A percentile compares a stretch with the other conserved stretches of the same genome.
Evolutionary conservation across 129 eudicot genomes (phyloP).

Genomic region (Mikania micrantha): DNA sequence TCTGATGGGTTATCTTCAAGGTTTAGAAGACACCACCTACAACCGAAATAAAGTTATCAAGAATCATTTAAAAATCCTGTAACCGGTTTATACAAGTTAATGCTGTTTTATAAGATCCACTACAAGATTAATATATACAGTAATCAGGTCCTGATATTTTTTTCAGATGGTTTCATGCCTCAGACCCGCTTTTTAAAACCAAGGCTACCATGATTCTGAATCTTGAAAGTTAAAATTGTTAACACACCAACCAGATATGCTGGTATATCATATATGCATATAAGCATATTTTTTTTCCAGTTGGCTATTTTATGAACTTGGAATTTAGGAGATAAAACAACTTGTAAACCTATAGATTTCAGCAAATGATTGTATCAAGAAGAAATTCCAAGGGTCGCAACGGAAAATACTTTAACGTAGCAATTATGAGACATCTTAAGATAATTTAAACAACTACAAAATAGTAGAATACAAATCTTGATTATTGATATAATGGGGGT

Average conservation of each 20-base stretch:
- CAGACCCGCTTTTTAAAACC: too few species aligned
- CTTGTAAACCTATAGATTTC: neutral
- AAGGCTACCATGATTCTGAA: neutral
- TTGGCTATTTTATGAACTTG: neutral
- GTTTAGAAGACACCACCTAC: slow-evolving; percentile 58
- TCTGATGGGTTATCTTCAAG: slow-evolving; percentile 51
- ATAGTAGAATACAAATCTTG: too few species aligned
- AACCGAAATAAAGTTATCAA: slow-evolving; percentile 6
- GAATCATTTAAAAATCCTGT: neutral
- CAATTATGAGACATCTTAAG: neutral
- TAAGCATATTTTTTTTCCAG: neutral
- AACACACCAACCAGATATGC: neutral
- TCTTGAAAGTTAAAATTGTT: neutral
- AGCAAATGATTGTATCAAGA: neutral
- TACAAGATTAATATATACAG: neutral
- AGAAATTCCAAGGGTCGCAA: neutral
- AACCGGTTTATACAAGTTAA: neutral
- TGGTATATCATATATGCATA: neutral
- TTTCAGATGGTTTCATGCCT: too few species aligned
- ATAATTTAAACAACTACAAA: neutral
- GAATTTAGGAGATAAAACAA: neutral
- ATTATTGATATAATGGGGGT: neutral
- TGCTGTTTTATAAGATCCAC: neutral
- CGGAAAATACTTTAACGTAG: neutral
- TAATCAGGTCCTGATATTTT: neutral